Evolutionary conservation across 2,329 filamentous ascomycete genomes (phyloP), one percentile per base, ranked within the genome.

Genomic region (Sarocladiaceae sp.): DNA sequence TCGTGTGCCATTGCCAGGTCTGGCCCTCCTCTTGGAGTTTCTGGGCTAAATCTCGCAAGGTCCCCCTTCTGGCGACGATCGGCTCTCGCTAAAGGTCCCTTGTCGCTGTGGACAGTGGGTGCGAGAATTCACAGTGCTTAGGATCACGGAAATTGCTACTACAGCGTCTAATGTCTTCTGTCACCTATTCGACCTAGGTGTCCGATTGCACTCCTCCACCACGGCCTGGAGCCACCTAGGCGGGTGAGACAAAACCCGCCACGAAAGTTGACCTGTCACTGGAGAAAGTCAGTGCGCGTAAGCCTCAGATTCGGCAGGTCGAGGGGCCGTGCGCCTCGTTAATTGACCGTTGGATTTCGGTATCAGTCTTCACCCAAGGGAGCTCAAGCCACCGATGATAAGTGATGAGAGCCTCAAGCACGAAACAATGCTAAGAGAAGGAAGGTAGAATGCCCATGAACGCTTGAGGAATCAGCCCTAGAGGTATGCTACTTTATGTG

Each of bases 261-360:
- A 44, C n/a, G n/a, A 44, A 3, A 26, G 12, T 28, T 44, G 40
- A 44, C 40, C 25, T 17, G 15, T 44, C 40, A 26, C 40, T 44
- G 40, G 40, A 23, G 40, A 44, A 37, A 44, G 40, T 44, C 40
- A 26, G 40, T 44, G 40, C 23, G 12, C 15, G 40, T n/a, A 26
- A 40, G 37, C 18, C 13, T 8, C 17, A 40, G 4, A 20, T 10
- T 12, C 17, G 10, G 37, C 37, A 15, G 17, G 17, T 22, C 23
- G 37, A 17, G 33, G 33, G 33, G 15, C 15, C 33, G 33, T 36
- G 33, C 33, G 33, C 33, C 33, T n/a, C 33, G 18, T 36, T 36
- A n/a, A 7, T n/a, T 17, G 17, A 20, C 17, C 3, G 10, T 20
- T 28, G 22, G 22, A 44, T 26, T 28, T 23, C 28, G 40, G 40